Base-by-base conservation (phyloP, 2,329 filamentous ascomycete species). In the Chrysoporthe deuterocubensis region DNA sequence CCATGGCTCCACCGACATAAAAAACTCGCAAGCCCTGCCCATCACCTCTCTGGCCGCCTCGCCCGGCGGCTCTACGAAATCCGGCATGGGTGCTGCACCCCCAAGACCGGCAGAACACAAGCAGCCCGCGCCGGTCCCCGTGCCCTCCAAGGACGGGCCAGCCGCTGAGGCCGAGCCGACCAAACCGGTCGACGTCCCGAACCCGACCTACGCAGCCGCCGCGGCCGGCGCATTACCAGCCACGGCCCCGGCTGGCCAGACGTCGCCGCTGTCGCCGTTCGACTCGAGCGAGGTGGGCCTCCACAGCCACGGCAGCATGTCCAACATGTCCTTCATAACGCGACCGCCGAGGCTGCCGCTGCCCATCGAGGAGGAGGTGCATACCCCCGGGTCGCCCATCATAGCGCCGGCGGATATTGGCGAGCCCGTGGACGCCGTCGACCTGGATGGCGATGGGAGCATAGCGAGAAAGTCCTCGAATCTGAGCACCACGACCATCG, bases 331-430 rank as follows among this genome's bases (percentile, higher is more conserved):
- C 56, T 90, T 89, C 74, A 80, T 87, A 74, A 83, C 85, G 68
- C 86, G 91, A n/a, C 95, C 95, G 58, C 95, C 95, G 62, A 91
- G 95, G 69, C 84, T 98, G 74, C 95, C 95, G 68, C 87, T 98
- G 68, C 94, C 95, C 65, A 97, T 98, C 74, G 94, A 96, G 74
- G 93, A 97, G 82, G 94, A 97, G 77, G 87, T 92, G 16, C 90
- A 96, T 73, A 93, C 92, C 0, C 95, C 95, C 1, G 94, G 94
- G 37, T 97, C 94, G 57, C 95, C 95, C 65, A 95, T 97, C 71
- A 87, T 95, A 70, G 89, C 91, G 7, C 87, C 93, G 1, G 84
- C 89, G 40, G 90, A 93, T 76, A 78, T 77, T 62, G 76, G 77
- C 67, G 84, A 82, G 69, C 79, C 78, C 2, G 76, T 89, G 69